Conservation (phyloP, 495 filamentous ascomycete species). For the Aspergillus carlsbadensis region DNA sequence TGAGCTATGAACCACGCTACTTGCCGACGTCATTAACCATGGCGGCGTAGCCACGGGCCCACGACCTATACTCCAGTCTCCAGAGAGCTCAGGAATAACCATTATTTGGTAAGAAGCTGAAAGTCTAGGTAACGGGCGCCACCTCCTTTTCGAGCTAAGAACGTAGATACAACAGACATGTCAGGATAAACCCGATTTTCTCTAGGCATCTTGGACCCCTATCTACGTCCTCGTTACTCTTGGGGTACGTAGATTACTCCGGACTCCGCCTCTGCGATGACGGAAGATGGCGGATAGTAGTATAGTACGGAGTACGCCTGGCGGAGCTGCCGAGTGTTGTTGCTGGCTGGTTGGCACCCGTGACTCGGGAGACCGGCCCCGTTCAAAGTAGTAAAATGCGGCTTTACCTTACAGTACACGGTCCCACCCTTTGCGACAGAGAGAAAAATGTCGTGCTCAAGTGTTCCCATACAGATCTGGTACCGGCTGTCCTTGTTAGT, state of each 20-base stretch:
- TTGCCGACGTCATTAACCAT: constrained; percentile 40
- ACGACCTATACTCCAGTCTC: too few relatives aligned
- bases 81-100: too few relatives aligned
- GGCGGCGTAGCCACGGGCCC: too few relatives aligned
- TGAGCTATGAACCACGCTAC: constrained; percentile 21
- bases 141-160: neutral
- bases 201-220: too few relatives aligned
- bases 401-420: constrained; percentile 23
- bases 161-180: neutral
- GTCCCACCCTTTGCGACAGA: constrained; percentile 5
- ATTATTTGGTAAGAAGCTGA: too few relatives aligned
- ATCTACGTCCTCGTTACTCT: too few relatives aligned
- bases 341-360: too few relatives aligned
- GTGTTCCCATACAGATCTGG: constrained; percentile 24
- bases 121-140: too few relatives aligned
- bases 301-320: neutral
- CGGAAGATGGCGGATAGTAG: constrained; percentile 21
- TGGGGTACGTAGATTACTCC: constrained; percentile 2
- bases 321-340: constrained; percentile 10
- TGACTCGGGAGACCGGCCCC: constrained; percentile 25
- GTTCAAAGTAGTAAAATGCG: constrained; percentile 2
- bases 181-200: neutral
- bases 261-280: constrained; percentile 12
- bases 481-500: constrained; percentile 37
- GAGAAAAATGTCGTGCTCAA: constrained; percentile 21